Conservation (phyloP, 192 early-diverging fungal genomes). For the Globomyces pollinis-pini region DNA sequence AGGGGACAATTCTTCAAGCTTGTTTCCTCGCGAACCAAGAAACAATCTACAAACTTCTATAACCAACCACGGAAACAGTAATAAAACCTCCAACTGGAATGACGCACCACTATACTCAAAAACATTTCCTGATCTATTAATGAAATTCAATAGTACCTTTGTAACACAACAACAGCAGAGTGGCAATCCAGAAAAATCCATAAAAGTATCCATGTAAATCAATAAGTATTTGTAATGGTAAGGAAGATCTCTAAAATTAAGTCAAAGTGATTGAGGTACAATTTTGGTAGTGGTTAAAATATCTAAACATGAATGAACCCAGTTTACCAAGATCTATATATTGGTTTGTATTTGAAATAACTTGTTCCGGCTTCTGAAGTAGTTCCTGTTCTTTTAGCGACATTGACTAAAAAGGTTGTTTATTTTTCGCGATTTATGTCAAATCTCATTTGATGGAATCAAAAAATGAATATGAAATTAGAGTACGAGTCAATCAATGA, state of each 20-base stretch:
- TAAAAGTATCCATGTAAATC: constrained; percentile 22
- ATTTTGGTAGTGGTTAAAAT: too few relatives aligned
- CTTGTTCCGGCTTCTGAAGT: too few relatives aligned
- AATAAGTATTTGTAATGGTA: constrained; percentile 33
- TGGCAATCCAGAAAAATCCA: constrained; percentile 21
- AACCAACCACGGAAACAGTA: constrained; percentile 17
- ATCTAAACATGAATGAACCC: too few relatives aligned
- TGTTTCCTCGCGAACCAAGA: constrained; percentile 29
- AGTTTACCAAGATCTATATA: too few relatives aligned
- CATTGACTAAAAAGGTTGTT: too few relatives aligned
- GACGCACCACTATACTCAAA: constrained; percentile 22
- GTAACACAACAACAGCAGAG: constrained; percentile 21
- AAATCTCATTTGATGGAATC: too few relatives aligned
- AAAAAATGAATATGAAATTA: too few relatives aligned
- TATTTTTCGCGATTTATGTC: too few relatives aligned
- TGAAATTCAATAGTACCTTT: constrained; percentile 25
- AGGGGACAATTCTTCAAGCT: constrained; percentile 22
- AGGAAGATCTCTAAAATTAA: constrained; percentile 19
- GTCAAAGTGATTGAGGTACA: too few relatives aligned
- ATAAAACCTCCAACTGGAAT: constrained; percentile 21
- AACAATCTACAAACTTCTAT: constrained; percentile 23
- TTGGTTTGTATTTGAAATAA: too few relatives aligned
- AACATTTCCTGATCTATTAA: constrained; percentile 13
- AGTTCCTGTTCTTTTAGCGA: too few relatives aligned
- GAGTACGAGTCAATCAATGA: too few relatives aligned